Evolutionary conservation across 1,284 basidiomycete genomes (phyloP).

Genomic region (Cutaneotrichosporon sp.): DNA sequence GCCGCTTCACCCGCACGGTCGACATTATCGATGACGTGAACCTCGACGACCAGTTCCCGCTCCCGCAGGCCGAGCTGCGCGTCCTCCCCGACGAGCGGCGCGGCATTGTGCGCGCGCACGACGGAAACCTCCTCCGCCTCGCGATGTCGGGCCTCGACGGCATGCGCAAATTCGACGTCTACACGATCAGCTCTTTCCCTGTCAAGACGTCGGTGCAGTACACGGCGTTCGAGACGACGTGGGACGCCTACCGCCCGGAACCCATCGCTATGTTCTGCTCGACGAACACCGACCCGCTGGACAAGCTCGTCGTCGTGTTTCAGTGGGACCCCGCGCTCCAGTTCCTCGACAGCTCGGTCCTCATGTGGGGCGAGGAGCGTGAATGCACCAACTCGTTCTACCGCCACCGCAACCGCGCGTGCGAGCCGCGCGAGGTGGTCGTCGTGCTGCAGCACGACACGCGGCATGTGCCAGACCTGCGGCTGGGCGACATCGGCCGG

Average conservation of each 20-base stretch:
- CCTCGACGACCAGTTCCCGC: neutral
- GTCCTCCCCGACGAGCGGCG: neutral
- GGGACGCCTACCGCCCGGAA: neutral
- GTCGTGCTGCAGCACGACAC: neutral
- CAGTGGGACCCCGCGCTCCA: neutral
- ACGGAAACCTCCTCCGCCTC: neutral
- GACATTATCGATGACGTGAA: neutral
- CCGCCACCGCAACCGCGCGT: neutral
- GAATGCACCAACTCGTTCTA: neutral
- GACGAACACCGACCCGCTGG: neutral
- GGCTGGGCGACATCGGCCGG: neutral
- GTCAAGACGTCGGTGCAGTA: neutral
- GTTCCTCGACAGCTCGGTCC: neutral
- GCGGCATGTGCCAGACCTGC: neutral
- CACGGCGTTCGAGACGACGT: neutral
- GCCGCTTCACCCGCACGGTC: neutral
- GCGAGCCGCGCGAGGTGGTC: neutral
- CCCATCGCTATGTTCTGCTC: neutral
- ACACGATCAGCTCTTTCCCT: neutral
- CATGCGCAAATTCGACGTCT: neutral
- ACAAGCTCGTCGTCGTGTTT: neutral
- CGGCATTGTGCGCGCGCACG: neutral
- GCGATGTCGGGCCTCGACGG: neutral
- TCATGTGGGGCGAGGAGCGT: neutral
- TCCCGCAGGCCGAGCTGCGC: neutral